These are phyloP conservation scores for Tetrapisispora nanseiensis DNA, from an alignment of 805 yeast species.

Conservation along the genomic window DNA sequence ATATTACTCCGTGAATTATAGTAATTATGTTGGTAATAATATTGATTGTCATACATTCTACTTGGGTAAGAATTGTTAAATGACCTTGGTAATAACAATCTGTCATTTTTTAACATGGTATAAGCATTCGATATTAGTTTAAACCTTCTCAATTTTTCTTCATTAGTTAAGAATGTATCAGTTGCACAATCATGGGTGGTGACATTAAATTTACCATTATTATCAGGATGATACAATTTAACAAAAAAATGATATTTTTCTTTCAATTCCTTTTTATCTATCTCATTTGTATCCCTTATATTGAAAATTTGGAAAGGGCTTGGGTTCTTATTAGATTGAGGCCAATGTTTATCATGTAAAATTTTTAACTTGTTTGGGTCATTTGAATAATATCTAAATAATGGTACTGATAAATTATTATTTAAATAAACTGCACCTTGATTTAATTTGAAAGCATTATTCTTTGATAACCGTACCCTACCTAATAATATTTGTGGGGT, in stretches of 20 bases:
- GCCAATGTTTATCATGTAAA: conserved; percentile 38
- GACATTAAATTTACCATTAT: conserved; percentile 14
- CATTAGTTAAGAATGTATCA: conserved; percentile 7
- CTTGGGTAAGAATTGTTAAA: background rate
- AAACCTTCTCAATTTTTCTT: conserved; percentile 38
- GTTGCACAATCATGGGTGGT: conserved; percentile 6
- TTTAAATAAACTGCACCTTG: too few relatives aligned
- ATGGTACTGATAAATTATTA: too few relatives aligned
- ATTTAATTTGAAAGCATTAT: too few relatives aligned
- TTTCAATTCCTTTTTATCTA: conserved; percentile 35
- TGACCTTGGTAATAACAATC: too few relatives aligned
- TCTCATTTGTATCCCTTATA: conserved; percentile 19
- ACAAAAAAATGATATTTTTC: conserved; percentile 50
- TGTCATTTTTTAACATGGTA: conserved; percentile 39
- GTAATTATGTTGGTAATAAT: conserved; percentile 39
- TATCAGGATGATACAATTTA: conserved; percentile 77
- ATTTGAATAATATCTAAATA: too few relatives aligned
- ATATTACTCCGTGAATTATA: conserved; percentile 61
- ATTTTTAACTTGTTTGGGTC: background rate
- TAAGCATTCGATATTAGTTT: conserved; percentile 49
- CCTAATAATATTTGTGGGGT: too few relatives aligned
- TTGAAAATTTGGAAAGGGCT: conserved; percentile 67
- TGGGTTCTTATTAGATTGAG: conserved; percentile 38
- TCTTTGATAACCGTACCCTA: too few relatives aligned
- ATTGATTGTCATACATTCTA: conserved; percentile 20